Evolutionary conservation across 345 rosid species (phyloP), one percentile per base, ranked within the genome.

Genomic region (Syzygium oleosum): DNA sequence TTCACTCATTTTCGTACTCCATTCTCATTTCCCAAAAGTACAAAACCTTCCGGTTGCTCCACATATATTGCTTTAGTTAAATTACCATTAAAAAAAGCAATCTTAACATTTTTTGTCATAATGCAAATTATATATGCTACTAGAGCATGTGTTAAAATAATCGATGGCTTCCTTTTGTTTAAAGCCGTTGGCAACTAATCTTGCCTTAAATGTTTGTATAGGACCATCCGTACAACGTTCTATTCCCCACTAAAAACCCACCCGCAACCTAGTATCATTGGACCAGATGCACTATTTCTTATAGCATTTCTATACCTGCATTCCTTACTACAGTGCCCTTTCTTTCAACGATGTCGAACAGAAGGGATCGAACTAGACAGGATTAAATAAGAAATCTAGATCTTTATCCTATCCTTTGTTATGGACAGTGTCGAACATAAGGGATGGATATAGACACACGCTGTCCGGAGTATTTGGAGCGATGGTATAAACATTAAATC

Each of bases 71-170:
- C 34, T 61, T 61, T 2, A 63, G 4, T 63, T n/a, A 63, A 6
- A 63, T 63, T 14, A n/a, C 19, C 0, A 61, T 61, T n/a, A 0
- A 63, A 0, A n/a, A 63, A 63, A 0, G 1, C 19, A 14, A 5
- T 0, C 38, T 10, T n/a, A 13, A 13, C 38, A n/a, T n/a, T 3
- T 4, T 59, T 61, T 61, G 10, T 14, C 0, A 4, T 61, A 61
- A 61, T n/a, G 73, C 73, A 6, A 61, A n/a, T 61, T 61, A 13
- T 17, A 61, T 13, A 13, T 13, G 73, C 73, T 61, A 6, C 19
- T 1, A 4, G 73, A 61, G 34, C 68, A 59, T 27, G 68, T 59
- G 68, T 59, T 59, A 27, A 59, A 3, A n/a, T 6, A n/a, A 63
- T 2, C 38, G 14, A 13, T 63, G 7, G 73, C 8, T 29, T 61